These are phyloP conservation scores for Hymenoscyphus albidus DNA, from an alignment of 2,329 filamentous ascomycete species.

Conservation along the genomic window DNA sequence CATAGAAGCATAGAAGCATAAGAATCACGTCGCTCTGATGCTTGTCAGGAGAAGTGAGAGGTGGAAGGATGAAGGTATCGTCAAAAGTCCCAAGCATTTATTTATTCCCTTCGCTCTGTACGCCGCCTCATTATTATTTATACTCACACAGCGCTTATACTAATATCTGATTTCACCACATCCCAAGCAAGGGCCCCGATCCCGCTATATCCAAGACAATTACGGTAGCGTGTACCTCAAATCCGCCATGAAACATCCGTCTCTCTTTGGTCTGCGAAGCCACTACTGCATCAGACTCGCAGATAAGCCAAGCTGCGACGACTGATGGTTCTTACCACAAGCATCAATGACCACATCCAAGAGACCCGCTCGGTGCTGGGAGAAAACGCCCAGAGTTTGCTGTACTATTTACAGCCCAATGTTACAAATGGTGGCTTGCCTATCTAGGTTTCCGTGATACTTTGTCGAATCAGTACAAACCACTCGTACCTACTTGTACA, in stretches of 20 bases:
- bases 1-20: not conserved
- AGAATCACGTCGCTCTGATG: not conserved
- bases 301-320: not conserved
- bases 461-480: not conserved
- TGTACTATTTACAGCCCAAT: not conserved
- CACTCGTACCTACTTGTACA: not conserved
- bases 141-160: not conserved
- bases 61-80: not conserved
- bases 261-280: not conserved
- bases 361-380: not conserved
- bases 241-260: not conserved
- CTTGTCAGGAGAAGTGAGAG: not conserved
- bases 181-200: not conserved
- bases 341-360: not conserved
- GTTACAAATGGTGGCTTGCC: not conserved
- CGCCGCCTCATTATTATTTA: not conserved
- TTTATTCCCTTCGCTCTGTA: not conserved
- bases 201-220: not conserved
- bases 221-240: not conserved
- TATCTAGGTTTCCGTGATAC: not conserved
- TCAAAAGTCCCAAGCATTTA: not conserved
- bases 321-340: not conserved
- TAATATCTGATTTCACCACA: not conserved
- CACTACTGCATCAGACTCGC: not conserved
- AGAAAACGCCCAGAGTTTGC: not conserved